phyloP scores from a whole-genome alignment of 2,329 filamentous ascomycete genomes.

The Trichophyton schoenleinii region DNA sequence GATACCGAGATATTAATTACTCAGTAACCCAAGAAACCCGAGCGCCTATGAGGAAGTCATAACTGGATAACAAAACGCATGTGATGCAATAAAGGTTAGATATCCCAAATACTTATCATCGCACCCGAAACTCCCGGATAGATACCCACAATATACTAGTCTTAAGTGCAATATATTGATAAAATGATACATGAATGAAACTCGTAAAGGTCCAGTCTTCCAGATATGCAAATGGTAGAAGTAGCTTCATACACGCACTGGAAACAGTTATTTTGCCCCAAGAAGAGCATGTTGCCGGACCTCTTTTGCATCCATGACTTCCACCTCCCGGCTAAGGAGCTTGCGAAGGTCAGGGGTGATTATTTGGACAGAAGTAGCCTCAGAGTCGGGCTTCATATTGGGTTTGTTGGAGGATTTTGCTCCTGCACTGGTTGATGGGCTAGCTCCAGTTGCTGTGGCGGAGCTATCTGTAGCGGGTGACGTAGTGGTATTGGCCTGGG shows the following conservation, averaged over 20 bases:
- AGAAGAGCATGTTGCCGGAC: slow-evolving; percentile 34
- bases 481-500: slow-evolving; percentile 1
- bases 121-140: neutral
- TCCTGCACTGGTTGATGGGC: neutral
- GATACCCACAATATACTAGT: neutral
- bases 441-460: neutral
- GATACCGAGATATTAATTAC: neutral
- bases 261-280: slow-evolving; percentile 9
- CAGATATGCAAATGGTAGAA: neutral
- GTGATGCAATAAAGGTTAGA: neutral
- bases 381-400: neutral
- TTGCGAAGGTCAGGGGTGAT: slow-evolving; percentile 47
- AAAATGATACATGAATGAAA: neutral
- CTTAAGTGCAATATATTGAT: neutral
- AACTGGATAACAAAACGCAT: neutral
- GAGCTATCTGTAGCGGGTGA: neutral
- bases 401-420: neutral
- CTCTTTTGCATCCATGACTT: slow-evolving; percentile 34
- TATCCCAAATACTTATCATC: neutral
- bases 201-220: neutral
- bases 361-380: slow-evolving; percentile 16
- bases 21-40: neutral
- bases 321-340: slow-evolving; percentile 31
- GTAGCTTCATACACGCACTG: neutral
- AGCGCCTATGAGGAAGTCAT: neutral